These are phyloP conservation scores for Sanguinoderma infundibulare DNA, from an alignment of 1,284 basidiomycete species.

Conservation along the genomic window DNA sequence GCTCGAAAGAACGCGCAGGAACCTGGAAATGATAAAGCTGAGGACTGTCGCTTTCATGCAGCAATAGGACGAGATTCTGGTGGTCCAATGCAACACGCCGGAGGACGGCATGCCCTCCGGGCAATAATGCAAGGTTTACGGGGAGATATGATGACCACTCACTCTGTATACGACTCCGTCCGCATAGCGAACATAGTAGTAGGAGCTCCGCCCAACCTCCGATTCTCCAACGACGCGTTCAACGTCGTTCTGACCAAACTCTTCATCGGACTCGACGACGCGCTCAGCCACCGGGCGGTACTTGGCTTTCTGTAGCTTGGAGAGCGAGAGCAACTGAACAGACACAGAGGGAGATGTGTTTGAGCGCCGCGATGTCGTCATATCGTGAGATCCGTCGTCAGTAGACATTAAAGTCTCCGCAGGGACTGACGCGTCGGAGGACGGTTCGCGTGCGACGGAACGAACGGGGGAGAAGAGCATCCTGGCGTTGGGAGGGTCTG, in stretches of 20 bases:
- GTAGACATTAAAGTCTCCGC: slow-evolving; percentile 15
- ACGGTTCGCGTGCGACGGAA: slow-evolving; percentile 8
- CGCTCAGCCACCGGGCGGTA: slow-evolving; percentile 28
- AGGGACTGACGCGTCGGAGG: slow-evolving; percentile 15
- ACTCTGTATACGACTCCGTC: slow-evolving; percentile 69
- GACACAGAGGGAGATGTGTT: slow-evolving; percentile 16
- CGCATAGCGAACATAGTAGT: slow-evolving; percentile 63
- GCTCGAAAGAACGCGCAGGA: slow-evolving; percentile 36
- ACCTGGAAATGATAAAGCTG: slow-evolving; percentile 23
- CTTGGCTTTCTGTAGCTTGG: slow-evolving; percentile 20
- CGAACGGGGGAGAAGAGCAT: slow-evolving; percentile 15
- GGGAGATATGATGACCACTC: slow-evolving; percentile 5
- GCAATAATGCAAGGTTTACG: not conserved
- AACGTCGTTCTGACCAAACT: slow-evolving; percentile 27
- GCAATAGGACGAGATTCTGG: no score
- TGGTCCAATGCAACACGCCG: no score
- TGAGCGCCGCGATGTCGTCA: not conserved
- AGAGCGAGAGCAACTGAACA: slow-evolving; percentile 19
- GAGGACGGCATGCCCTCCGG: no score
- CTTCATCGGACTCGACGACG: slow-evolving; percentile 23
- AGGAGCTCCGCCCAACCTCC: slow-evolving; percentile 41
- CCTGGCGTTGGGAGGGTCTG: slow-evolving; percentile 9
- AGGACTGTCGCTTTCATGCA: no score
- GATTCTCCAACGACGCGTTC: slow-evolving; percentile 63
- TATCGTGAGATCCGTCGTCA: not conserved